Percentiles rank a stretch among this genome's conserved stretches.
Evolutionary conservation across 306 rosid genomes (phyloP).

Genomic region (Carpinus viminea): DNA sequence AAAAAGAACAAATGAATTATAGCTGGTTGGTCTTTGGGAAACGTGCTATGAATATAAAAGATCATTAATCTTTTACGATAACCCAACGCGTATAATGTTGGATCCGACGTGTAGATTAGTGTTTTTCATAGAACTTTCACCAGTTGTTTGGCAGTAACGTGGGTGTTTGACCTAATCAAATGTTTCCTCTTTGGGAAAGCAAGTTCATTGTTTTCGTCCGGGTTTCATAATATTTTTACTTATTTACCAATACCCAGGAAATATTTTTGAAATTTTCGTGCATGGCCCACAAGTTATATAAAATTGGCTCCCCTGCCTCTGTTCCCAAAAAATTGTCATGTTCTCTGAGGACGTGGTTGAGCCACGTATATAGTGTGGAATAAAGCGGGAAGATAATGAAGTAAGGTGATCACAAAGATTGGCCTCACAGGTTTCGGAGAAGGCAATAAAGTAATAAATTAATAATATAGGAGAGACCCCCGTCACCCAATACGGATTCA

Average conservation of each 20-base stretch:
- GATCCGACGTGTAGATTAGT: neutral
- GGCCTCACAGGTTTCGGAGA: conserved; percentile 25
- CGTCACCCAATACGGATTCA: conserved; percentile 10
- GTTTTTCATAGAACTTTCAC: neutral
- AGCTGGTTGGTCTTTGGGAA: no score
- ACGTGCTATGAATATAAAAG: no score
- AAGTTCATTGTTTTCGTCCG: neutral
- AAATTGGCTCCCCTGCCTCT: conserved; percentile 19
- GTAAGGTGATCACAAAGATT: conserved; percentile 22
- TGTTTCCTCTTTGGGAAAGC: conserved; percentile 30
- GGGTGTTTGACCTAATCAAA: neutral
- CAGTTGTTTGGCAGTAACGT: neutral
- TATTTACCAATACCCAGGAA: no score
- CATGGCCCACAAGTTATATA: conserved; percentile 31
- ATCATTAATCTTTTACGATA: no score
- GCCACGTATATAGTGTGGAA: conserved; percentile 67
- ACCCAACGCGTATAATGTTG: no score
- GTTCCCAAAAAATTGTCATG: neutral
- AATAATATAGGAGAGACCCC: neutral
- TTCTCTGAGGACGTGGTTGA: conserved; percentile 50
- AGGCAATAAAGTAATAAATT: conserved; percentile 27
- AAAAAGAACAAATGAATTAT: no score
- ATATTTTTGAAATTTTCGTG: neutral
- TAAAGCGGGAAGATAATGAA: conserved; percentile 57
- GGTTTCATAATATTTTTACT: neutral